A percentile compares a stretch with the other conserved stretches of the same genome.
Conservation (phyloP, 257 asterid species). For the Thymus quinquecostatus region DNA sequence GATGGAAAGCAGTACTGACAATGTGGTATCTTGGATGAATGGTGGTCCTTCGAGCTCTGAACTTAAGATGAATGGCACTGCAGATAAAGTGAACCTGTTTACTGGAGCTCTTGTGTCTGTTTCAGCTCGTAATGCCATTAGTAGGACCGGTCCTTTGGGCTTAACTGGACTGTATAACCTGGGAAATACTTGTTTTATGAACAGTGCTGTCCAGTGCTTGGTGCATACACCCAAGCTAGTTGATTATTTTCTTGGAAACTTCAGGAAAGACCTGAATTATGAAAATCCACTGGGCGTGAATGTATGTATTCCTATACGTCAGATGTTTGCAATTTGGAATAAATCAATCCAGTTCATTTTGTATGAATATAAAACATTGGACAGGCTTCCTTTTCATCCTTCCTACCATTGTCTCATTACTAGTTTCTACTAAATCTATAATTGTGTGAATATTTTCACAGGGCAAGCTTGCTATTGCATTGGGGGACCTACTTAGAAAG, state of each 20-base stretch:
- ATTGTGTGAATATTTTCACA: slow-evolving; percentile 35
- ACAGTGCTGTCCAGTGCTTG: slow-evolving; percentile 58
- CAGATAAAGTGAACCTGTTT: slow-evolving; percentile 36
- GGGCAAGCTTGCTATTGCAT: slow-evolving; percentile 77
- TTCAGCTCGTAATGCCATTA: slow-evolving; percentile 29
- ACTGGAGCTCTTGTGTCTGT: slow-evolving; percentile 34
- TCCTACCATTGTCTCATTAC: slow-evolving; percentile 3
- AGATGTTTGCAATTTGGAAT: slow-evolving; percentile 16
- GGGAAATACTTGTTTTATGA: slow-evolving; percentile 61
- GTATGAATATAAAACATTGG: slow-evolving; percentile 4
- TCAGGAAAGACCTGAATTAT: slow-evolving; percentile 61
- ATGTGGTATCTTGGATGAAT: slow-evolving; percentile 35
- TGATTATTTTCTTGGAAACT: slow-evolving; percentile 74
- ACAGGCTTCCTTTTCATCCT: slow-evolving; percentile 1
- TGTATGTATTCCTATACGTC: slow-evolving; percentile 41
- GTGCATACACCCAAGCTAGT: slow-evolving; percentile 64
- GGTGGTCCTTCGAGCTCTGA: slow-evolving; percentile 46
- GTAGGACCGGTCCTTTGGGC: slow-evolving; percentile 45
- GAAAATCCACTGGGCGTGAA: slow-evolving; percentile 71
- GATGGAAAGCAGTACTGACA: slow-evolving; percentile 44
- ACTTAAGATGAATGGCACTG: slow-evolving; percentile 45
- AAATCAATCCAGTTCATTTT: background rate
- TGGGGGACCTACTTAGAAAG: slow-evolving; percentile 70
- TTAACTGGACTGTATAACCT: slow-evolving; percentile 64
- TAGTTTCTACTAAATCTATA: slow-evolving; percentile 13